These are phyloP conservation scores for Trametes cinnabarina DNA, from an alignment of 768 basidiomycete species.

Conservation along the genomic window DNA sequence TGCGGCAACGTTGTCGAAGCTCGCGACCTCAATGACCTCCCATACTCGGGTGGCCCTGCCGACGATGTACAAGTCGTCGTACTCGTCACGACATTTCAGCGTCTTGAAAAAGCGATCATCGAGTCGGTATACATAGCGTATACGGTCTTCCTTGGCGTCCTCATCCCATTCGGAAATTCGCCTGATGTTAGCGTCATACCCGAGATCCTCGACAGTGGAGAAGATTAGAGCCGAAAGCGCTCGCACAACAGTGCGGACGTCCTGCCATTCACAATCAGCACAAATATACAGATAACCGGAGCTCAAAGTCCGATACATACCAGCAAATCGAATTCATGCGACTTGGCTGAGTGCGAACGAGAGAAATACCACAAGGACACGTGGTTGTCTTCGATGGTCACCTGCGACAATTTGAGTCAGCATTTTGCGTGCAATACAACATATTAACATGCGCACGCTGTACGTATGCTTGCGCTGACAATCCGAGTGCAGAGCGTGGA, in stretches of 20 bases:
- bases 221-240: not conserved
- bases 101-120: conserved; percentile 1
- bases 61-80: not conserved
- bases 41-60: not conserved
- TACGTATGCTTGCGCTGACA: conserved; percentile 3
- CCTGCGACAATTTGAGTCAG: not conserved
- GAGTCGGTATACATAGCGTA: not conserved
- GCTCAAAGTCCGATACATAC: not conserved
- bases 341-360: conserved; percentile 4
- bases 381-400: conserved; percentile 3
- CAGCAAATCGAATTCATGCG: not conserved
- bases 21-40: conserved; percentile 1
- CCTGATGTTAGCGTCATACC: conserved; percentile 6
- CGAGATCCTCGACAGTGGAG: conserved; percentile 6
- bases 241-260: conserved; percentile 1
- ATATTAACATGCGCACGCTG: not conserved
- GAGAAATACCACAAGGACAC: conserved; percentile 2
- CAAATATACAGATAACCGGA: not conserved
- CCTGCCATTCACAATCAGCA: not conserved
- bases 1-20: not conserved
- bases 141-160: not conserved
- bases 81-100: not conserved
- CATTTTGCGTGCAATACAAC: not conserved
- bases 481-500: not conserved
- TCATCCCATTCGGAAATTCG: not conserved